Evolutionary conservation across 2,329 filamentous ascomycete species (phyloP), one percentile per base, ranked within the genome.

Genomic region (Diaporthe eres): DNA sequence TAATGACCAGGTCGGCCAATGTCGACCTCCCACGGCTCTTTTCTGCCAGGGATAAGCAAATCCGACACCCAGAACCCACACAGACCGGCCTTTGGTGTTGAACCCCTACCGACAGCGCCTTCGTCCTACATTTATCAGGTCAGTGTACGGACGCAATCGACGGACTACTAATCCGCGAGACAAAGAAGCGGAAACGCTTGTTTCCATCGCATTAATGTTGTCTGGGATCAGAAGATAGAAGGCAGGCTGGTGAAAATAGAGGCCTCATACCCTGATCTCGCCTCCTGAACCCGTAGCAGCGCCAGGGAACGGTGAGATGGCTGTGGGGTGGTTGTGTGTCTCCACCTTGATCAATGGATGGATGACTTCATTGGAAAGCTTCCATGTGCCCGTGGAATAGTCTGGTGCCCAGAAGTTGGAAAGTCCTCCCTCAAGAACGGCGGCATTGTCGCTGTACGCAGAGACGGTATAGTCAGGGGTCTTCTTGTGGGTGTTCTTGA

Each of bases 291-390:
- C 97, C 53, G 97, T 99, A 10, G 97, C 97, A 13, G 97, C 97
- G 81, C 97, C 97, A 6, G 96, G 89, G 82, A 95, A 98, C 0
- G 96, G 96, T 0, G 95, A 98, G 72, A 99, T 97, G 12, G 96
- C 96, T 8, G 97, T 98, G 3, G 96, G 96, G 82, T 98, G 96
- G 84, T 98, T 98, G 86, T 98, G 96, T 2, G 97, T 98, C 87
- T 99, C 97, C 70, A 98, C 97, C 87, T 99, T 99, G 83, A 93
- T 93, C 65, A 99, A 87, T 80, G 96, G 94, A 82, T 98, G 95
- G 28, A 98, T 93, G 34, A 92, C 88, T 86, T 99, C 97, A 81
- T 95, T 97, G 28, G 91, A 95, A 76, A 96, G 91, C 80, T 90
- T 94, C 96, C 96, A 99, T 79, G 94, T 93, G 42, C 96, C 95